These are phyloP conservation scores for Amanita fuliginea DNA, from an alignment of 768 basidiomycete genomes.

Conservation along the genomic window DNA sequence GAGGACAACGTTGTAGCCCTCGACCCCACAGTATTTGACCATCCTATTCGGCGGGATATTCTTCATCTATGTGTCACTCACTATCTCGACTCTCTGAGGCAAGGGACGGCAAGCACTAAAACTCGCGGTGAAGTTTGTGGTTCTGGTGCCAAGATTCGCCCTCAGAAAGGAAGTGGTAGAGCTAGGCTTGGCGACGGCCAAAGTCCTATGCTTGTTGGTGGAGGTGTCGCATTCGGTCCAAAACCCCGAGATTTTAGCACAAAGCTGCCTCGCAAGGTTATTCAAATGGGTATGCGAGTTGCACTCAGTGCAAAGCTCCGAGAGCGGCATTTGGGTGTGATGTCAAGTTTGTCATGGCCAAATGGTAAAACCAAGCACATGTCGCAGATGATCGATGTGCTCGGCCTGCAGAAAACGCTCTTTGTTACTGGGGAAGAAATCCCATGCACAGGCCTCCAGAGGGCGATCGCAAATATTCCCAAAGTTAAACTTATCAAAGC, in stretches of 20 bases:
- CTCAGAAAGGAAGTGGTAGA: slow-evolving; percentile 84
- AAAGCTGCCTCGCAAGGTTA: slow-evolving; percentile 85
- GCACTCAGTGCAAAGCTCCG: slow-evolving; percentile 77
- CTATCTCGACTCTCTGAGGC: slow-evolving; percentile 79
- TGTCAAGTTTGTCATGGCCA: slow-evolving; percentile 63
- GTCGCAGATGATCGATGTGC: slow-evolving; percentile 43
- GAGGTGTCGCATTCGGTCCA: slow-evolving; percentile 88
- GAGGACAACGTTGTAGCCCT: slow-evolving; percentile 47
- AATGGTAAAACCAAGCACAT: slow-evolving; percentile 63
- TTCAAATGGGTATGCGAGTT: slow-evolving; percentile 87
- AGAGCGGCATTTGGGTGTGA: slow-evolving; percentile 65
- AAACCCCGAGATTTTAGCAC: slow-evolving; percentile 89
- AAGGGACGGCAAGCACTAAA: slow-evolving; percentile 88
- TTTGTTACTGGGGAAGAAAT: slow-evolving; percentile 60
- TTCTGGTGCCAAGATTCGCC: slow-evolving; percentile 81
- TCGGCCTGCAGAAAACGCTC: slow-evolving; percentile 65
- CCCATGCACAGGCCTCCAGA: slow-evolving; percentile 42
- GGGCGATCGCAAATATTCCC: slow-evolving; percentile 64
- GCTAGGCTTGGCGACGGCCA: slow-evolving; percentile 88
- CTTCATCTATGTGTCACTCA: slow-evolving; percentile 88
- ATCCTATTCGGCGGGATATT: slow-evolving; percentile 85
- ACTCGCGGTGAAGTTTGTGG: slow-evolving; percentile 84
- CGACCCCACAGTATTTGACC: slow-evolving; percentile 75
- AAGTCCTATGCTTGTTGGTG: slow-evolving; percentile 80
- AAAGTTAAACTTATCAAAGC: slow-evolving; percentile 53